phyloP scores from a whole-genome alignment of 345 rosid species.

The Citrus glauca region DNA sequence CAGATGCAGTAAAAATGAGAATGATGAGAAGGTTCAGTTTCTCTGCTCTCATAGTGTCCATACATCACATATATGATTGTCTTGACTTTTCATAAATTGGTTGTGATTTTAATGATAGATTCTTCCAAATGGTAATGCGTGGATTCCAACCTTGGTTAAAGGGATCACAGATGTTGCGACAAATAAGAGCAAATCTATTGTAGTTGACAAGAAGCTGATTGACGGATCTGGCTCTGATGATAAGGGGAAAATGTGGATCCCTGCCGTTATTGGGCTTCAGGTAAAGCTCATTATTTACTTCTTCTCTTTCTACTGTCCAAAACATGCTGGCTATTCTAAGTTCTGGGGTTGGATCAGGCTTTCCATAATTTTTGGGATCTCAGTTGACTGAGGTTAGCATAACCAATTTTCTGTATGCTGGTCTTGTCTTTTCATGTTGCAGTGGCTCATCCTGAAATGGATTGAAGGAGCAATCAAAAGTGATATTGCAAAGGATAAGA shows the following conservation, averaged over 20 bases:
- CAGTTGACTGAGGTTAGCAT: constrained; percentile 3
- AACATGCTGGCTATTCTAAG: too few species aligned
- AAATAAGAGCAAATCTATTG: constrained; percentile 46
- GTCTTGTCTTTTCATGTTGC: constrained; percentile 16
- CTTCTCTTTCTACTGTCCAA: too few species aligned
- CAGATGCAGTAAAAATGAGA: constrained; percentile 78
- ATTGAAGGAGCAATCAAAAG: constrained; percentile 55
- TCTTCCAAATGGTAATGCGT: constrained; percentile 65
- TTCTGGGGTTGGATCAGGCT: background rate
- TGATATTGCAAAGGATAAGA: constrained; percentile 46
- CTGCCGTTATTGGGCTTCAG: constrained; percentile 60
- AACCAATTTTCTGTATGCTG: background rate
- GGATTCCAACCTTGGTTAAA: constrained; percentile 68
- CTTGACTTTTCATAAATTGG: constrained; percentile 3
- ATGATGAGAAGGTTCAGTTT: constrained; percentile 60
- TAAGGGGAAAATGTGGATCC: constrained; percentile 61
- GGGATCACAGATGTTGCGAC: constrained; percentile 60
- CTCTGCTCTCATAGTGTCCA: constrained; percentile 1
- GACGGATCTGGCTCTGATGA: constrained; percentile 69
- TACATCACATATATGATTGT: background rate
- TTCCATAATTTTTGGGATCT: constrained; percentile 1
- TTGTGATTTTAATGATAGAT: constrained; percentile 30
- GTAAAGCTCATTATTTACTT: constrained; percentile 21
- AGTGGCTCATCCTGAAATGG: constrained; percentile 62
- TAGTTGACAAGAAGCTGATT: constrained; percentile 65